Evolutionary conservation across 805 yeast genomes (phyloP).

Genomic region (Candida koratica): DNA sequence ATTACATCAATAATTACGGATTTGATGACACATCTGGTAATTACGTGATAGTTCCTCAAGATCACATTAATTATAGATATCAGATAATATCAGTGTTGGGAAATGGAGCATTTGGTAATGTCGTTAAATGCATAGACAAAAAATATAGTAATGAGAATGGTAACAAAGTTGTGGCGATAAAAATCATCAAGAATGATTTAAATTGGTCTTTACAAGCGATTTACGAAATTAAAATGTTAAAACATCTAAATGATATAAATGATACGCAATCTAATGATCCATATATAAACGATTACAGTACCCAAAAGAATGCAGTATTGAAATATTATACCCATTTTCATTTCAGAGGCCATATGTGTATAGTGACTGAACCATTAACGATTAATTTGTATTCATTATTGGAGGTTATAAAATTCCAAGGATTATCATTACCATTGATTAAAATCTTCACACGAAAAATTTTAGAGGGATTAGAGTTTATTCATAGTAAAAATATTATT

Average conservation of each 20-base stretch:
- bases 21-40: slow-evolving; percentile 70
- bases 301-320: slow-evolving; percentile 33
- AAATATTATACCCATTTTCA: slow-evolving; percentile 65
- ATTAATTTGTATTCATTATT: slow-evolving; percentile 61
- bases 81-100: slow-evolving; percentile 61
- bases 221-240: slow-evolving; percentile 67
- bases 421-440: slow-evolving; percentile 42
- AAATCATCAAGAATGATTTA: slow-evolving; percentile 69
- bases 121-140: slow-evolving; percentile 65
- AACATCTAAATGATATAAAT: slow-evolving; percentile 34
- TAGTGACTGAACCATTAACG: slow-evolving; percentile 68
- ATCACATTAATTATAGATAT: slow-evolving; percentile 74
- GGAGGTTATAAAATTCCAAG: slow-evolving; percentile 47
- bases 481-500: slow-evolving; percentile 55
- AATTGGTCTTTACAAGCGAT: slow-evolving; percentile 75
- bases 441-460: slow-evolving; percentile 50
- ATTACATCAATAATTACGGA: slow-evolving; percentile 52
- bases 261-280: slow-evolving; percentile 2
- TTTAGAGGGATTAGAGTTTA: slow-evolving; percentile 53
- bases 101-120: slow-evolving; percentile 80
- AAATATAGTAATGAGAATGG: slow-evolving; percentile 26
- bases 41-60: slow-evolving; percentile 51
- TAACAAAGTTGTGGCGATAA: slow-evolving; percentile 61
- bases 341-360: slow-evolving; percentile 80
- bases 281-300: slow-evolving; percentile 17